Evolutionary conservation across 163 green algal genomes (phyloP).

Genomic region (Scenedesmus sp.): DNA sequence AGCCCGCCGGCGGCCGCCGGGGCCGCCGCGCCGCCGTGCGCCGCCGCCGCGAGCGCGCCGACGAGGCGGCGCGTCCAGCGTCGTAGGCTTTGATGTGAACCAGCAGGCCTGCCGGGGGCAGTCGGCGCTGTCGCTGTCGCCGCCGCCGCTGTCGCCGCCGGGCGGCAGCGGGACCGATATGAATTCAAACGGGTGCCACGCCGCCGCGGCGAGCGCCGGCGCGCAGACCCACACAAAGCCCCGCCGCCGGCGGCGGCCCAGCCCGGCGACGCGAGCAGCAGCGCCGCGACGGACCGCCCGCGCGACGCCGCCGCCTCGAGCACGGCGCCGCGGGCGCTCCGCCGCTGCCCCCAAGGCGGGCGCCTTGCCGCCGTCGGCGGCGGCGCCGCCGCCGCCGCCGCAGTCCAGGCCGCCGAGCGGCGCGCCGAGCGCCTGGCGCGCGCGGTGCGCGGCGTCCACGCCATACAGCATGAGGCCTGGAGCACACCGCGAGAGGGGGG

Average conservation of each 20-base stretch:
- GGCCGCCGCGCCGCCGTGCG: no score
- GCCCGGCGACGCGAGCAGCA: conserved; percentile 17
- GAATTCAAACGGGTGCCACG: conserved; percentile 47
- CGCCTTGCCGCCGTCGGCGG: neutral
- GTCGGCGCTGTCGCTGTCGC: neutral
- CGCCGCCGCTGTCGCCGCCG: neutral
- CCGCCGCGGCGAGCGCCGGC: conserved; percentile 1
- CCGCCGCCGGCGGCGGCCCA: conserved; percentile 9
- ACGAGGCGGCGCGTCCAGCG: conserved; percentile 17
- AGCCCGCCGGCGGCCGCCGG: no score
- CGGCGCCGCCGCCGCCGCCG: neutral
- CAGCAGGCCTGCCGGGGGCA: neutral
- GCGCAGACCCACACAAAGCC: conserved; percentile 35
- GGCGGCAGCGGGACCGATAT: conserved; percentile 4
- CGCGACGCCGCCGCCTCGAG: conserved; percentile 1
- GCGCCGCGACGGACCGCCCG: neutral
- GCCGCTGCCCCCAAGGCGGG: no score
- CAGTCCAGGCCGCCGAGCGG: neutral
- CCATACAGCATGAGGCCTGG: conserved; percentile 44
- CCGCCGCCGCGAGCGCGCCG: no score
- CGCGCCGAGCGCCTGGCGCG: conserved; percentile 17
- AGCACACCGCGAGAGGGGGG: no score
- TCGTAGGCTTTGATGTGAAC: conserved; percentile 41
- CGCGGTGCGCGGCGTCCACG: conserved; percentile 29
- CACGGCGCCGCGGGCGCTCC: neutral